Percentiles rank a stretch among this genome's conserved stretches.
These are phyloP conservation scores for Hansenula sp. DNA, from an alignment of 1,139 yeast genomes.

Conservation along the genomic window DNA sequence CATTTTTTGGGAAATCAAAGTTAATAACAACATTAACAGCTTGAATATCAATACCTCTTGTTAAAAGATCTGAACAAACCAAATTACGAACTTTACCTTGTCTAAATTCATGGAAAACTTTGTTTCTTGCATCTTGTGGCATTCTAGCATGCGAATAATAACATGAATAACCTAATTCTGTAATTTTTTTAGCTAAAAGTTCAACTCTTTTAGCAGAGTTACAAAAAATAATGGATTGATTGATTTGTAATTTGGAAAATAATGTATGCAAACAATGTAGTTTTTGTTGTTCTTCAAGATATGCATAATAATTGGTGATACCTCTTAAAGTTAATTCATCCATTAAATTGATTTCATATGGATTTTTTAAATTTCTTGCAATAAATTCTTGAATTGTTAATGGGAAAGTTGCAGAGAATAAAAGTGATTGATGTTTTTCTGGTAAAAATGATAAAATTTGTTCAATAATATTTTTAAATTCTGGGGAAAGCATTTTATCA, in stretches of 20 bases:
- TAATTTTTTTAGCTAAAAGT: conserved; percentile 88
- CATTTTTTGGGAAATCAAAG: conserved; percentile 97
- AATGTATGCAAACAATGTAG: conserved; percentile 92
- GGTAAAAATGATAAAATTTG: conserved; percentile 86
- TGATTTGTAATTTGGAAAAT: conserved; percentile 89
- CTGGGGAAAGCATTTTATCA: conserved; percentile 91
- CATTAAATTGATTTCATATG: conserved; percentile 95
- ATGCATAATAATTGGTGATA: conserved; percentile 95
- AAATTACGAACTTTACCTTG: conserved; percentile 96
- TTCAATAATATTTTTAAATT: conserved; percentile 83
- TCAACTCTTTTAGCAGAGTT: conserved; percentile 96
- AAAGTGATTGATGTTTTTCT: conserved; percentile 70
- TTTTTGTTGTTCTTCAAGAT: conserved; percentile 94
- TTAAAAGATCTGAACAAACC: conserved; percentile 92
- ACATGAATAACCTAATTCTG: conserved; percentile 95
- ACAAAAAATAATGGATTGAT: conserved; percentile 94
- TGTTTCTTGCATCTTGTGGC: conserved; percentile 97
- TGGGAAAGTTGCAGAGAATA: conserved; percentile 96
- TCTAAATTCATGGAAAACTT: conserved; percentile 97
- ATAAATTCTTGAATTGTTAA: conserved; percentile 87
- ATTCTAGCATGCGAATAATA: conserved; percentile 95
- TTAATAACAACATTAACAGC: conserved; percentile 97
- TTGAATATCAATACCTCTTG: conserved; percentile 99
- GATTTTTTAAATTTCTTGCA: conserved; percentile 80
- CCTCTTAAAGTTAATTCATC: conserved; percentile 95